phyloP scores from a whole-genome alignment of 1,284 basidiomycete genomes.

The Naganishia albida region DNA sequence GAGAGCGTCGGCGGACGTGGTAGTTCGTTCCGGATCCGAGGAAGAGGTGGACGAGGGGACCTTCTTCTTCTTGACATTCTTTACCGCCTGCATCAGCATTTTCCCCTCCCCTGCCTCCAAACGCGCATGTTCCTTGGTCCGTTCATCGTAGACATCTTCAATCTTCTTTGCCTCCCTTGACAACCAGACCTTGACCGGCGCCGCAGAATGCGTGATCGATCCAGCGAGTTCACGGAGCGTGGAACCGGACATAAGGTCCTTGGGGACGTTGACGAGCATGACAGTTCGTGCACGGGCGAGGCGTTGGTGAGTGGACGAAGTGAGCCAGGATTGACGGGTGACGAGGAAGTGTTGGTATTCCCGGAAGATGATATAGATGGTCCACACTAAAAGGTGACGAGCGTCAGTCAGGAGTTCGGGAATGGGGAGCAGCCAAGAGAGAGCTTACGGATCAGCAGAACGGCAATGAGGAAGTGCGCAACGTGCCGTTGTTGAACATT shows the following conservation, averaged over 20 bases:
- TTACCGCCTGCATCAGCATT: constrained; percentile 72
- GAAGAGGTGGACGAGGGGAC: constrained; percentile 38
- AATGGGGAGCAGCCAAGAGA: constrained; percentile 4
- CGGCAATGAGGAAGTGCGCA: constrained; percentile 72
- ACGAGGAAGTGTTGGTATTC: constrained; percentile 81
- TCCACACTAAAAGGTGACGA: constrained; percentile 67
- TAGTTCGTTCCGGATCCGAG: constrained; percentile 54
- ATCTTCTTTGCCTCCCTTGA: constrained; percentile 81
- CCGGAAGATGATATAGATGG: constrained; percentile 74
- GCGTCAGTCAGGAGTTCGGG: constrained; percentile 2
- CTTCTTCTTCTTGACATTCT: constrained; percentile 58
- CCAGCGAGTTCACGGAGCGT: constrained; percentile 61
- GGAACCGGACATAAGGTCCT: constrained; percentile 63
- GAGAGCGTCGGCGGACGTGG: constrained; percentile 61
- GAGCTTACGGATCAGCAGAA: constrained; percentile 70
- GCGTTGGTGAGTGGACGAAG: constrained; percentile 68
- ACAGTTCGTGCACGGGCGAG: constrained; percentile 83
- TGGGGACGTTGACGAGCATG: constrained; percentile 84
- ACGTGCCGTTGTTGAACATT: constrained; percentile 64
- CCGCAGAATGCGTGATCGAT: constrained; percentile 34
- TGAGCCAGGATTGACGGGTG: constrained; percentile 80
- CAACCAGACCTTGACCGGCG: constrained; percentile 87
- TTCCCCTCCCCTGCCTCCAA: constrained; percentile 82
- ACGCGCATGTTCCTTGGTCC: constrained; percentile 69
- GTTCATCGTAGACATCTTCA: constrained; percentile 77